Evolutionary conservation across 164 flowering plant species (phyloP).

Genomic region (Vitis riparia): DNA sequence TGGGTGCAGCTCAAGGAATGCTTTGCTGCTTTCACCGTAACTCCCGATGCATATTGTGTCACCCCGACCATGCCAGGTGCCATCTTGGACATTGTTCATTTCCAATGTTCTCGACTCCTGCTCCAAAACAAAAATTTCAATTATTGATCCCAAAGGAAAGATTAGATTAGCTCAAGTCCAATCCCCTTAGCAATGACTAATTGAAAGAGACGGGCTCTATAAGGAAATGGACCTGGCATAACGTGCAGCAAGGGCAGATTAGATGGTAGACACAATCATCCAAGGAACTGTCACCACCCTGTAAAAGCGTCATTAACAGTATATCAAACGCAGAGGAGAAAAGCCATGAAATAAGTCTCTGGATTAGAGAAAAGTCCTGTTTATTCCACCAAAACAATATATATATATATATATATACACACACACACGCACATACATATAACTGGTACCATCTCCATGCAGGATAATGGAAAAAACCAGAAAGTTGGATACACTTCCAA

Average conservation of each 20-base stretch:
- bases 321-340: too few species aligned
- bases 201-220: not conserved
- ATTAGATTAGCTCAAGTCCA: not conserved
- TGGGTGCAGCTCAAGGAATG: constrained; percentile 49
- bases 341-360: too few species aligned
- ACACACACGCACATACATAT: too few species aligned
- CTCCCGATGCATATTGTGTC: constrained; percentile 85
- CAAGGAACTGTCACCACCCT: constrained; percentile 71
- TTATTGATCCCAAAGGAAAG: not conserved
- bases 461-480: too few species aligned
- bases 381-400: too few species aligned
- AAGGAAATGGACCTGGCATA: constrained; percentile 47
- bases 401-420: too few species aligned
- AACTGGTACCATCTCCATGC: too few species aligned
- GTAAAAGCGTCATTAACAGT: constrained; percentile 9
- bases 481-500: too few species aligned
- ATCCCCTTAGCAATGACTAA: too few species aligned
- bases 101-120: constrained; percentile 94
- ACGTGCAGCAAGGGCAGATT: constrained; percentile 73
- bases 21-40: constrained; percentile 44
- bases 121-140: constrained; percentile 9
- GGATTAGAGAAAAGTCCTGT: too few species aligned
- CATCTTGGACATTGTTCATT: constrained; percentile 90
- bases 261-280: constrained; percentile 83
- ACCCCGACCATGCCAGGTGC: constrained; percentile 92